Evolutionary conservation across 78 protist genomes (phyloP).

Genomic region (Tieghemostelium lacteum): DNA sequence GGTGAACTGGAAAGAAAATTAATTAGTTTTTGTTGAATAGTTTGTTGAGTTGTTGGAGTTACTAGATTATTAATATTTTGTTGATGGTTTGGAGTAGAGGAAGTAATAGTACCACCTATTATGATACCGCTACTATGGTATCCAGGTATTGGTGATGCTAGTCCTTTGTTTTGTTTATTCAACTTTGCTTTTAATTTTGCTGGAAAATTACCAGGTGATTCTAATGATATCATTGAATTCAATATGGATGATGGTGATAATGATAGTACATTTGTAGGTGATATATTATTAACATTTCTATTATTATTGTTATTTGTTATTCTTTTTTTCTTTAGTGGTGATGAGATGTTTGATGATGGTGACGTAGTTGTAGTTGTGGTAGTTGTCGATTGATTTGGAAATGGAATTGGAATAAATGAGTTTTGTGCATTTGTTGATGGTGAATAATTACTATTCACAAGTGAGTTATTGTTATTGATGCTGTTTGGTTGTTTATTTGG

Average conservation of each 20-base stretch:
- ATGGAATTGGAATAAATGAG: too few relatives aligned
- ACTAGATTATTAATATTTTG: not conserved
- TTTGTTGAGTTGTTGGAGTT: conserved; percentile 11
- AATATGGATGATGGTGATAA: not conserved
- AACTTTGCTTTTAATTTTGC: conserved; percentile 39
- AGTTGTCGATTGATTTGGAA: not conserved
- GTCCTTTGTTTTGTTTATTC: conserved; percentile 13
- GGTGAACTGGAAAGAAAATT: conserved; percentile 20
- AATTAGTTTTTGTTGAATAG: conserved; percentile 28
- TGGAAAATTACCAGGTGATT: conserved; percentile 30
- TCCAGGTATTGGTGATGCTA: not conserved
- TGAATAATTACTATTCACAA: too few relatives aligned
- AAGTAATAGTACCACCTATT: not conserved
- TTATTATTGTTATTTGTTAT: conserved; percentile 30
- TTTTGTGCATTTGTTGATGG: too few relatives aligned
- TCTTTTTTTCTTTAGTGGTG: not conserved
- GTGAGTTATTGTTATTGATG: too few relatives aligned
- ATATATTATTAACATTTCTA: not conserved
- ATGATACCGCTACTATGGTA: not conserved
- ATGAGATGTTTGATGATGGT: not conserved
- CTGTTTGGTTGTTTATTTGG: conserved; percentile 15
- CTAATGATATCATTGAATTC: not conserved
- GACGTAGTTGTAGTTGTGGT: conserved; percentile 8
- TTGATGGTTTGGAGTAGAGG: not conserved
- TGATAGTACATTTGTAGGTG: not conserved